Conservation (phyloP, 1,284 basidiomycete species). For the Malassezia yamatoensis region DNA sequence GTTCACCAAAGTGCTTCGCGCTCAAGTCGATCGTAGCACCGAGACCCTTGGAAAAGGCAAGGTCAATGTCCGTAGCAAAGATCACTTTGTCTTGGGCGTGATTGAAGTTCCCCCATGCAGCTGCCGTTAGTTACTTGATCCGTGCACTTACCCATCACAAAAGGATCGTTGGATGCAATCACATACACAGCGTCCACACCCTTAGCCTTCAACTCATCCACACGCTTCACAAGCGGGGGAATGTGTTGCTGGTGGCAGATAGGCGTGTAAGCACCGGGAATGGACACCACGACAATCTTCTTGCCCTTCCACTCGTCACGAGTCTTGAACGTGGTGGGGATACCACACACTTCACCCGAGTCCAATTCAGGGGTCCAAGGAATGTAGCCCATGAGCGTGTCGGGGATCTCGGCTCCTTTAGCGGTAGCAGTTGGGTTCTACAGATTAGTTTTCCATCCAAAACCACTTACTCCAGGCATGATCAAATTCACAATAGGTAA, state of each 20-base stretch:
- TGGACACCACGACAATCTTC: conserved; percentile 67
- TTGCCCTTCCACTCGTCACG: conserved; percentile 65
- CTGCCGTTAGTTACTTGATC: background rate
- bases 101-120: conserved; percentile 61
- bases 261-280: conserved; percentile 59
- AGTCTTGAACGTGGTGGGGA: conserved; percentile 50
- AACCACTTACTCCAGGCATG: conserved; percentile 3
- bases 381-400: conserved; percentile 58
- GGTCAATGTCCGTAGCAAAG: conserved; percentile 58
- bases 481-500: background rate
- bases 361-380: conserved; percentile 61
- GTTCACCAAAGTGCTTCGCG: conserved; percentile 48
- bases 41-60: conserved; percentile 58
- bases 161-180: conserved; percentile 44
- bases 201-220: conserved; percentile 62
- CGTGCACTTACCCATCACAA: conserved; percentile 27
- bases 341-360: conserved; percentile 49
- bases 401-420: conserved; percentile 55
- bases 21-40: conserved; percentile 58
- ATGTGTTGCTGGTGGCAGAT: conserved; percentile 51
- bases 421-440: conserved; percentile 1
- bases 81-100: conserved; percentile 65
- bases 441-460: too few species aligned
- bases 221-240: conserved; percentile 60
- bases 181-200: conserved; percentile 59